Conservation (phyloP, 1,284 basidiomycete genomes). For the Naganishia sp. region DNA sequence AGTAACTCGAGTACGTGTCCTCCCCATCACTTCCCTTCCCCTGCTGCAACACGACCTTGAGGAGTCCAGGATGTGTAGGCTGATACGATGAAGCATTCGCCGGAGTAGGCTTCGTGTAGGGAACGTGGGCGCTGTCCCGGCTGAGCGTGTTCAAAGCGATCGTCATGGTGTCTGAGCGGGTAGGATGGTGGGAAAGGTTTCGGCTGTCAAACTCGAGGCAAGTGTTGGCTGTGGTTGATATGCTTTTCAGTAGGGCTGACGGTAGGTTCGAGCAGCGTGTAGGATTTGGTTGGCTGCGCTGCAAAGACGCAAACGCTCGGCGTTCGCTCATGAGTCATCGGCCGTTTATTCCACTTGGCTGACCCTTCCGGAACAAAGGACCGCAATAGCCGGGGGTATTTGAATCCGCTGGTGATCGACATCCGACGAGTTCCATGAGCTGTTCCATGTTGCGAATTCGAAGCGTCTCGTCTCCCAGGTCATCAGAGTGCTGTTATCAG, state of each 20-base stretch:
- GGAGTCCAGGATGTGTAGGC: constrained; percentile 47
- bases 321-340: too few species aligned
- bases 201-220: neutral
- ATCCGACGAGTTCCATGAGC: too few species aligned
- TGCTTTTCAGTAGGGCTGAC: too few species aligned
- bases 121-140: constrained; percentile 33
- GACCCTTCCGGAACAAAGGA: neutral
- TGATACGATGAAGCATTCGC: constrained; percentile 44
- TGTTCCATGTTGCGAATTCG: too few species aligned
- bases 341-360: too few species aligned
- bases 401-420: neutral
- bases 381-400: neutral
- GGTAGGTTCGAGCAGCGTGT: too few species aligned
- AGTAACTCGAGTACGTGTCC: constrained; percentile 47
- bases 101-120: constrained; percentile 47
- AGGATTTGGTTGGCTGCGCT: neutral
- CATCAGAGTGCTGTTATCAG: too few species aligned
- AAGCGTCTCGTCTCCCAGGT: too few species aligned
- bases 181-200: neutral
- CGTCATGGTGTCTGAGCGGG: constrained; percentile 14
- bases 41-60: constrained; percentile 46
- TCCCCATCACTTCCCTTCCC: constrained; percentile 35
- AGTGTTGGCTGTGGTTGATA: too few species aligned
- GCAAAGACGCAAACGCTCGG: too few species aligned
- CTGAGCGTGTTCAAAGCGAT: constrained; percentile 33